Evolutionary conservation across 2,329 filamentous ascomycete species (phyloP).

Genomic region (Trichoderma simmonsii): DNA sequence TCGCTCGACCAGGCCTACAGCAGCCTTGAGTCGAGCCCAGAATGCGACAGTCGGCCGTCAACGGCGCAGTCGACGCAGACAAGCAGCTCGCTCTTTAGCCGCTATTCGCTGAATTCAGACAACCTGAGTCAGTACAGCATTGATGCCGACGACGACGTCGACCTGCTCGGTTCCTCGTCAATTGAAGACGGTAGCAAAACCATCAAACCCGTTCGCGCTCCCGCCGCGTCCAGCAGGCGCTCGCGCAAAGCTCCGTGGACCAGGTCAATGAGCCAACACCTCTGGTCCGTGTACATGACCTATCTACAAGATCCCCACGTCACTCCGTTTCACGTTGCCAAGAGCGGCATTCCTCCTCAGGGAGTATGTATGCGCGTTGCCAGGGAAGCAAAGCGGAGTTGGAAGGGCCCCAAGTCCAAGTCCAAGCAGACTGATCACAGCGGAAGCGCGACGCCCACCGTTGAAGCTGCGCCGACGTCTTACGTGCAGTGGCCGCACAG

Average conservation of each 20-base stretch:
- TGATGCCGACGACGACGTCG: slow-evolving; percentile 36
- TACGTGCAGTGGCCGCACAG: slow-evolving; percentile 64
- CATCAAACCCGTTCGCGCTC: slow-evolving; percentile 24
- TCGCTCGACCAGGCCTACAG: slow-evolving; percentile 56
- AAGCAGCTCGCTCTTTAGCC: slow-evolving; percentile 55
- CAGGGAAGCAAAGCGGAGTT: slow-evolving; percentile 63
- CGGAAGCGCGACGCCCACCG: slow-evolving; percentile 55
- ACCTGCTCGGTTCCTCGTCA: slow-evolving; percentile 26
- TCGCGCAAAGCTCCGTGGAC: slow-evolving; percentile 58
- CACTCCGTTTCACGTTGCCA: slow-evolving; percentile 62
- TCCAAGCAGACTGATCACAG: slow-evolving; percentile 42
- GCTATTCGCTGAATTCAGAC: slow-evolving; percentile 54
- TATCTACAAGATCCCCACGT: slow-evolving; percentile 66
- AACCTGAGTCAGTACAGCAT: slow-evolving; percentile 52
- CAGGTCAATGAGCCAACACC: slow-evolving; percentile 60
- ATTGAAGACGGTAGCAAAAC: slow-evolving; percentile 33
- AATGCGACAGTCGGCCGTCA: slow-evolving; percentile 58
- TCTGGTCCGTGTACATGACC: slow-evolving; percentile 63
- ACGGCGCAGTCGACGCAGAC: slow-evolving; percentile 59
- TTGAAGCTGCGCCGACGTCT: slow-evolving; percentile 39
- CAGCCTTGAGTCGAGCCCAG: slow-evolving; percentile 56
- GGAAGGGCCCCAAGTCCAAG: slow-evolving; percentile 60
- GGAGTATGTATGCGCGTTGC: slow-evolving; percentile 64
- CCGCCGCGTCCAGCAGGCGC: background rate
- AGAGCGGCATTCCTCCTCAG: slow-evolving; percentile 61